Evolutionary conservation across 257 asterid species (phyloP), one percentile per base, ranked within the genome.

Genomic region (Petunia secreta): DNA sequence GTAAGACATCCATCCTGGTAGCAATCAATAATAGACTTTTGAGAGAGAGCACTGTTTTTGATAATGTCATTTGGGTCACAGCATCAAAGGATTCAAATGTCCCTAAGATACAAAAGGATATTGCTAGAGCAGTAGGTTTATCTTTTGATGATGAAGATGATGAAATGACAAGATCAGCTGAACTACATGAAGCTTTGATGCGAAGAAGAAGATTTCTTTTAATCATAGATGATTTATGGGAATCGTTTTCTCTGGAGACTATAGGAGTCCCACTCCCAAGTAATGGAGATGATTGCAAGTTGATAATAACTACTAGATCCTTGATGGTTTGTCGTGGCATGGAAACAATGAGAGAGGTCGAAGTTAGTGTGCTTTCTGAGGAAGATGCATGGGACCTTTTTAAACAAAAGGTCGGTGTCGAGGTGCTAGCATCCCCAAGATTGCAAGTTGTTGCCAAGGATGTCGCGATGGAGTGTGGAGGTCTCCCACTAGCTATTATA

Each of bases 141-240:
- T 34, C 53, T 38, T 82, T 85, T 15, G 75, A 66, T 15, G 36
- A 63, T 16, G 79, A 79, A 41, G 83, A 74, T 9, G 36, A 11
- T 75, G 85, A 79, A 52, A 75, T 50, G 75, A 58, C 5, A n/a
- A 82, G 81, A 77, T 76, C 85, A 9, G 41, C 77, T 53, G 15
- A 7, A 52, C 43, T 85, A 64, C 63, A 3, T 4, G 59, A 66
- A 8, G 84, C 85, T 0, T 75, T 85, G 76, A 53, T 46, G 75
- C 48, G 71, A 79, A 68, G 67, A 39, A 48, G 71, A 1, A 82
- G 64, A 38, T 75, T 82, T 85, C 34, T 85, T 3, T 71, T 85
- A 1, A 59, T 85, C 25, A 59, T 85, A 75, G 87, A 85, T 75
- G 87, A 85, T 82, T 39, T 85, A 14, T 85, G 82, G 87, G 76